These are phyloP conservation scores for Lodderomyces beijingensis DNA, from an alignment of 1,139 yeast genomes.

Conservation along the genomic window DNA sequence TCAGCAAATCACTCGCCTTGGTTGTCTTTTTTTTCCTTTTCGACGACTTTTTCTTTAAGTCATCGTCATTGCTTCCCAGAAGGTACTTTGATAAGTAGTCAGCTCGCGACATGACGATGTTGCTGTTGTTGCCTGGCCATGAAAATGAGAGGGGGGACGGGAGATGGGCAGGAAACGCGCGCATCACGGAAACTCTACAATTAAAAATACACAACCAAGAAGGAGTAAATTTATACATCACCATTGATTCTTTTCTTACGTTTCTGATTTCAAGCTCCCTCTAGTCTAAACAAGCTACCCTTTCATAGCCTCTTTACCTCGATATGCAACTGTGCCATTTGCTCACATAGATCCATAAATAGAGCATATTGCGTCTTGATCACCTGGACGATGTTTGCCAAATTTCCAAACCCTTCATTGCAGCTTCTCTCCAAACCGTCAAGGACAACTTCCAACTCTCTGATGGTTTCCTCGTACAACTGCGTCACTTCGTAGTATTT, in stretches of 20 bases:
- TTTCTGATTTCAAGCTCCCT: too few species aligned
- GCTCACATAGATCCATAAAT: constrained; percentile 88
- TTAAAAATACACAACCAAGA: too few species aligned
- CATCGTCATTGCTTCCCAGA: background rate
- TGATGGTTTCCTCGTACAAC: constrained; percentile 73
- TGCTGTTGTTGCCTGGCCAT: too few species aligned
- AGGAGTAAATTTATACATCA: too few species aligned
- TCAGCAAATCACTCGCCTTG: background rate
- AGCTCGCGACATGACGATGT: constrained; percentile 10
- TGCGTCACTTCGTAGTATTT: constrained; percentile 61
- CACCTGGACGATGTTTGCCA: constrained; percentile 57
- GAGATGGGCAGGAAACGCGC: too few species aligned
- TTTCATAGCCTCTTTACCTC: constrained; percentile 28
- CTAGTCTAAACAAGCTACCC: too few species aligned
- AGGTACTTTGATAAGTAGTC: constrained; percentile 19
- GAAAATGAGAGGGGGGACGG: too few species aligned
- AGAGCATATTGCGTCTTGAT: constrained; percentile 77
- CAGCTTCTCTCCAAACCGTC: constrained; percentile 41
- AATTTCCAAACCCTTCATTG: constrained; percentile 47
- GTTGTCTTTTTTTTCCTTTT: background rate
- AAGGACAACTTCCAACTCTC: constrained; percentile 57
- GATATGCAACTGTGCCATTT: constrained; percentile 85
- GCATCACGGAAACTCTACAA: too few species aligned
- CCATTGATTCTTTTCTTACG: too few species aligned
- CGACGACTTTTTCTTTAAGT: constrained; percentile 1